Base-by-base conservation (phyloP, 768 basidiomycete species). In the Artomyces pyxidatus region DNA sequence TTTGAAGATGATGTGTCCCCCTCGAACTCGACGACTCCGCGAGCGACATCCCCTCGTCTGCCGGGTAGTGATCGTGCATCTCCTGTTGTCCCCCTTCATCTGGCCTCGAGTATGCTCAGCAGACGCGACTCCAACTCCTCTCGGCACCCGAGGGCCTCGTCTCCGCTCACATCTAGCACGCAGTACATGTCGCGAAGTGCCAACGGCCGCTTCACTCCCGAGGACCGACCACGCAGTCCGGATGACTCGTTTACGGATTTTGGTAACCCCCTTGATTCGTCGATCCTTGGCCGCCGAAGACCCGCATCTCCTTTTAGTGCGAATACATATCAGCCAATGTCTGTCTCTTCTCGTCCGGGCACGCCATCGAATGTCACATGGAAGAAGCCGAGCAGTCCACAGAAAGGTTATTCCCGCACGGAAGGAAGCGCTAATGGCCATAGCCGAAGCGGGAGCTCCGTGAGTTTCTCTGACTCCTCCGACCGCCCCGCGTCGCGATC, bases 331-430 rank as follows among this genome's bases (percentile, higher is more conserved):
- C 85, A 83, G 63, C 73, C 80, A 6, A 69, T 84, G 68, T 57
- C 74, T 6, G 72, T 76, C 21, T 72, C 80, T 47, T 69, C 74
- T 48, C 67, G 72, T 35, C 70, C 75, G 26, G 59, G 61, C 39
- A 85, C 87, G 23, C 87, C 87, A 29, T 88, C 88, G 1, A 86
- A 84, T 61, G 74, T 87, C 45, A 76, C 78, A n/a, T 88, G 86
- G 86, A 78, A 72, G 45, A 49, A 68, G 21, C 66, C 70, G 16
- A 40, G 59, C 26, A 65, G 61, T 42, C 59, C 65, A 6, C 41
- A 60, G 19, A 54, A 46, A 29, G 1, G 8, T 3, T 44, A 6
- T 16, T 44, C 43, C 12, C 27, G 30, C 26, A 14, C 27, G 11
- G 25, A 61, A 58, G 62, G 67, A 61, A 66, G 53, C 22, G 54